Evolutionary conservation across 164 flowering plant genomes (phyloP).

Genomic region (Tetrastigma voinierianum): DNA sequence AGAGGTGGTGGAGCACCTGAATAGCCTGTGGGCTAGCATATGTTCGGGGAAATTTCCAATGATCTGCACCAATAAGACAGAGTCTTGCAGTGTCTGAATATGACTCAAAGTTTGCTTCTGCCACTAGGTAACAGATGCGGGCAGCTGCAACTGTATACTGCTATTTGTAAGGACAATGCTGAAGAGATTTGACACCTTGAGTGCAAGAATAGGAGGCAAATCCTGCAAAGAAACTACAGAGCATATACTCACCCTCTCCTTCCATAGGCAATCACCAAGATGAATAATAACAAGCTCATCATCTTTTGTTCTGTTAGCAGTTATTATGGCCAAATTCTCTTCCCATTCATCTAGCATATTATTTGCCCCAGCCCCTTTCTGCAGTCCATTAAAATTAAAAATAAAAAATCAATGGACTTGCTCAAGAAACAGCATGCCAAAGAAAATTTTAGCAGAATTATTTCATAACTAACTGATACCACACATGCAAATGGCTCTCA

Average conservation of each 20-base stretch:
- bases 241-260: slow-evolving; percentile 68
- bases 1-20: slow-evolving; percentile 44
- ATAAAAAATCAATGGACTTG: background rate
- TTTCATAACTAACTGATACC: background rate
- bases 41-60: slow-evolving; percentile 86
- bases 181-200: background rate
- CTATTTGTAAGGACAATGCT: slow-evolving; percentile 14
- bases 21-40: slow-evolving; percentile 96
- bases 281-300: slow-evolving; percentile 87
- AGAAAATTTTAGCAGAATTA: background rate
- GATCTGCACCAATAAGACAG: slow-evolving; percentile 95
- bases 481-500: background rate
- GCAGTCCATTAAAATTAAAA: slow-evolving; percentile 31
- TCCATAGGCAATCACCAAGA: slow-evolving; percentile 93
- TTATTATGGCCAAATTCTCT: slow-evolving; percentile 82
- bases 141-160: slow-evolving; percentile 70
- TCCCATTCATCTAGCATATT: slow-evolving; percentile 88
- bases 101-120: slow-evolving; percentile 87
- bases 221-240: slow-evolving; percentile 8
- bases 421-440: background rate
- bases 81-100: slow-evolving; percentile 90
- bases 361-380: slow-evolving; percentile 31
- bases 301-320: slow-evolving; percentile 85
- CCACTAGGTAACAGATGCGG: slow-evolving; percentile 92
- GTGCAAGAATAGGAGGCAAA: background rate